Conservation (phyloP, 108 stramenopile genomes). For the Cyclotella choctawhatcheeana region DNA sequence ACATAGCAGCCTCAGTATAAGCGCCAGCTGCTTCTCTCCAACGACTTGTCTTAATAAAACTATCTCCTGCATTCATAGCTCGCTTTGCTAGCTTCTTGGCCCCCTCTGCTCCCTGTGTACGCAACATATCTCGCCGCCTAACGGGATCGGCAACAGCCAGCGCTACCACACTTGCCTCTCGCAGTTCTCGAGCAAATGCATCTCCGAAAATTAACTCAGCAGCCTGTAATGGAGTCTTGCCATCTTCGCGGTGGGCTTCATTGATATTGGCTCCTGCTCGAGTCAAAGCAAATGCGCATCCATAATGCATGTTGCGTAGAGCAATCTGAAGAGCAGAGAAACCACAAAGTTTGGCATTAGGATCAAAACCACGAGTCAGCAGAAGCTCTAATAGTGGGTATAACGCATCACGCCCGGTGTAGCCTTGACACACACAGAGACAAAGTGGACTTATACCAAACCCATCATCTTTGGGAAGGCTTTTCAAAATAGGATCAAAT, state of each 20-base stretch:
- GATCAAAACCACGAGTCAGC: conserved; percentile 24
- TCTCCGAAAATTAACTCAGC: conserved; percentile 19
- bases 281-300: conserved; percentile 24
- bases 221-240: conserved; percentile 17
- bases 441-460: conserved; percentile 21
- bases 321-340: conserved; percentile 23
- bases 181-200: conserved; percentile 12
- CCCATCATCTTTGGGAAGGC: conserved; percentile 12
- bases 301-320: conserved; percentile 16
- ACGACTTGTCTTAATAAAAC: conserved; percentile 24
- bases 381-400: conserved; percentile 16
- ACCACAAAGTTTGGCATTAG: conserved; percentile 11
- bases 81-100: conserved; percentile 20
- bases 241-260: conserved; percentile 10
- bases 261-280: conserved; percentile 22
- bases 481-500: conserved; percentile 11
- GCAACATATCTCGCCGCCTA: conserved; percentile 18
- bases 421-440: conserved; percentile 21
- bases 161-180: conserved; percentile 22
- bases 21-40: conserved; percentile 25
- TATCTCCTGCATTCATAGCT: conserved; percentile 26
- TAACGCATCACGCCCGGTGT: conserved; percentile 17
- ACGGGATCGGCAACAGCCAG: conserved; percentile 22
- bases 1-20: conserved; percentile 20
- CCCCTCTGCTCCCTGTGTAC: conserved; percentile 9